Evolutionary conservation across 768 basidiomycete species (phyloP), one percentile per base, ranked within the genome.

Genomic region (Amanita rubescens): DNA sequence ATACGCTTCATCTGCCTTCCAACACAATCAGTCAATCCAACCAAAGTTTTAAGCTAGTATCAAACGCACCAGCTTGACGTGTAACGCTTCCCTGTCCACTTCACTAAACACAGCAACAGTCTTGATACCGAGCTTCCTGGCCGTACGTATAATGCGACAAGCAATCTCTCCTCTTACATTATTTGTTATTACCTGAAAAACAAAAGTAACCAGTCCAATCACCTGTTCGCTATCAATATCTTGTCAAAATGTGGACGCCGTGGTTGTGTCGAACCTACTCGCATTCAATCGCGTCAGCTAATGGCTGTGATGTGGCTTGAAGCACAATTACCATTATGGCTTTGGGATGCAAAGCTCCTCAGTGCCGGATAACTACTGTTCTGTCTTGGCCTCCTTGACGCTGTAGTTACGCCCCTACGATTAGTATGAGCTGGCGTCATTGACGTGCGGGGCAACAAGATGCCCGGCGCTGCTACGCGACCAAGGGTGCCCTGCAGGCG

Each of bases 71-170:
- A 93, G 72, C 57, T 81, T 70, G 20, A 94, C 92, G 66, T 97
- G 94, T 55, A 94, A 66, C 0, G 90, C 78, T 62, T 85, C 75
- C 48, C 74, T 79, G 59, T 97, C 94, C 6, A 82, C 90, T 44
- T 94, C 90, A 56, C 88, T 91, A 64, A 87, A 96, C 6, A 97
- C 89, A 0, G 93, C 93, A 14, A 96, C 94, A 0, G 90, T 93
- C 75, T 80, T 85, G 65, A 96, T 86, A 0, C 94, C 94, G 3
- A 96, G 73, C 63, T 87, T 88, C 67, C 76, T 82, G 2, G 91
- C 90, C 0, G 94, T 95, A 22, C 89, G 84, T 52, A 95, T 95
- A 41, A 97, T 90, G 17, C 94, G 85, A 67, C 94, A 96, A 5
- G 94, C 93, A 58, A 97, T 97, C 69, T 97, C 94, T 44, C 94